Conservation (phyloP, 306 rosid species). For the Argentina anserina region DNA sequence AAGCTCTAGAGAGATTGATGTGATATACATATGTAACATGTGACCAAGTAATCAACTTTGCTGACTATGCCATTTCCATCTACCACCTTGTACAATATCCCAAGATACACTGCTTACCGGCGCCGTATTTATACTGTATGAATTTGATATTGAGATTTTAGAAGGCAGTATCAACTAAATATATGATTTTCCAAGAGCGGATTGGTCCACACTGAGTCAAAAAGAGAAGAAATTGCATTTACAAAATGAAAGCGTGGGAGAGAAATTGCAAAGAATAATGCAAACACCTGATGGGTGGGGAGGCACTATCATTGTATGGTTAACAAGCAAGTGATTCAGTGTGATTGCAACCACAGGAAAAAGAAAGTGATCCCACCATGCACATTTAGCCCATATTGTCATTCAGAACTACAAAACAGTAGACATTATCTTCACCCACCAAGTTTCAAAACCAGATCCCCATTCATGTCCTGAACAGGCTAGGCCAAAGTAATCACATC, state of each 20-base stretch:
- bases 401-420: constrained; percentile 19
- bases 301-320: constrained; percentile 29
- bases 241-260: background rate
- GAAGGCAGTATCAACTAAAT: background rate
- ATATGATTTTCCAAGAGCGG: background rate
- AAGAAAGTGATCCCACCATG: constrained; percentile 16
- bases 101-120: background rate
- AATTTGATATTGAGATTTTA: background rate
- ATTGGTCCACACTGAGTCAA: background rate
- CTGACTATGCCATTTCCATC: background rate
- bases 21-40: too few relatives aligned
- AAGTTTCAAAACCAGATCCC: background rate
- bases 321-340: background rate
- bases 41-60: too few relatives aligned
- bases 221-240: background rate
- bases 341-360: background rate
- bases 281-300: constrained; percentile 30
- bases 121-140: background rate
- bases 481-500: background rate
- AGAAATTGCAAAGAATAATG: constrained; percentile 2
- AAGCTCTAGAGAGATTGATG: too few relatives aligned
- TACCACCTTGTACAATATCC: background rate
- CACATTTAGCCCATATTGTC: background rate
- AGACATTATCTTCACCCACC: background rate
- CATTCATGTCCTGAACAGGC: background rate